Base-by-base conservation (phyloP, 2,329 filamentous ascomycete species). In the Fusarium sp. region DNA sequence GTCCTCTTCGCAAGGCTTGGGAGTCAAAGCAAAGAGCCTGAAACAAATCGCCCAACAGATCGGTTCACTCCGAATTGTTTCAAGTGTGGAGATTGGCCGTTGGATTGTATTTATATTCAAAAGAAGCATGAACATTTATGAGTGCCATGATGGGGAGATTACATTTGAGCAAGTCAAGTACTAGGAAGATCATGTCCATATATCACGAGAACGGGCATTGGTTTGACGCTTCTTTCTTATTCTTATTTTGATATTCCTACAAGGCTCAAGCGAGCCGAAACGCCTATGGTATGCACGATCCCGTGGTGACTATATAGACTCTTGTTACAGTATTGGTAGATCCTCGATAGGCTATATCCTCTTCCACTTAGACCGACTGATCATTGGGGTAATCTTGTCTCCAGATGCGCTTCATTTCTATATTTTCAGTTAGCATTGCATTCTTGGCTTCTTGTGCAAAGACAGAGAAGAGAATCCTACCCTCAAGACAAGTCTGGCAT, bases 401-500 rank as follows among this genome's bases (percentile, higher is more conserved):
- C 80, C 81, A 83, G 72, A 85, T 79, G 25, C 77, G 78, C 68
- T 79, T 81, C 75, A 86, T 83, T 58, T 84, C 84, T 86, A 54
- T 10, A 46, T 4, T 4, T 16, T 16, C 14, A 61, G 67, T 74
- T 60, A 73, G 64, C 29, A 11, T 23, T 38, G 1, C 29, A 18
- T 7, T 5, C 11, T 14, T 55, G 20, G 5, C 16, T 23, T 23
- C 40, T 44, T 13, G 14, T n/a, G 8, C 10, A 14, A 7, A 10
- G 18, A 23, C 9, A 11, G 13, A n/a, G 25, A 13, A 44, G 13
- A 13, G 11, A 13, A 34, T 44, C 44, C 31, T 86, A 97, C 94
- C 91, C 79, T 88, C 84, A 67, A 97, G 90, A 80, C 96, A 99
- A 76, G 92, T 89, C 18, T 93, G 90, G 80, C 96, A 99, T 70